Conservation (phyloP, 2,329 filamentous ascomycete species). For the Sclerotinia borealis region DNA sequence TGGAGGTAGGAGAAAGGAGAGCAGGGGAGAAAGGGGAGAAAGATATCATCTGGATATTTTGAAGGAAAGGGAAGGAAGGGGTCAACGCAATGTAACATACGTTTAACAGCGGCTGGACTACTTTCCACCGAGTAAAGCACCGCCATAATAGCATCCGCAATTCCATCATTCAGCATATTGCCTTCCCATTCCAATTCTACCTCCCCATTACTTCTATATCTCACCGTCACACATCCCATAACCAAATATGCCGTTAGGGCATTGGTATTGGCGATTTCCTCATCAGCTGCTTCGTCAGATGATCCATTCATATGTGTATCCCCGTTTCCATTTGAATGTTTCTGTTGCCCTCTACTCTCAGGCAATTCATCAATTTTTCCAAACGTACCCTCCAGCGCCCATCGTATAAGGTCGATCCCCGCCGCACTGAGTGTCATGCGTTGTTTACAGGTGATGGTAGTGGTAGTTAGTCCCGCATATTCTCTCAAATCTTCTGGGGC, state of each 20-base stretch:
- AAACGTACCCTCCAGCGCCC: slow-evolving; percentile 92
- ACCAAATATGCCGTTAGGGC: slow-evolving; percentile 57
- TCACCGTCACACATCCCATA: slow-evolving; percentile 88
- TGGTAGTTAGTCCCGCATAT: slow-evolving; percentile 94
- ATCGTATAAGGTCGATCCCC: slow-evolving; percentile 83
- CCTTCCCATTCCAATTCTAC: slow-evolving; percentile 96
- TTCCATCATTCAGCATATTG: slow-evolving; percentile 94
- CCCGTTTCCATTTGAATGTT: slow-evolving; percentile 33
- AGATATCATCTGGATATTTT: too few species aligned
- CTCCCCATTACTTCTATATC: slow-evolving; percentile 69
- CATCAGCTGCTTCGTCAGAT: slow-evolving; percentile 55
- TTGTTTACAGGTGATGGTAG: slow-evolving; percentile 88
- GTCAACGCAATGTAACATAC: slow-evolving; percentile 46
- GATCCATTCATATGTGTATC: slow-evolving; percentile 35
- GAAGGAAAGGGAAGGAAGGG: slow-evolving; percentile 16
- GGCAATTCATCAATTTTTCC: slow-evolving; percentile 68
- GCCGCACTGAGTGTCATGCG: slow-evolving; percentile 82
- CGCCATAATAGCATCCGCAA: slow-evolving; percentile 94
- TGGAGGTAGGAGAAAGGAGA: slow-evolving; percentile 16
- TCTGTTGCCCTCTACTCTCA: slow-evolving; percentile 34
- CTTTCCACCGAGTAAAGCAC: slow-evolving; percentile 89
- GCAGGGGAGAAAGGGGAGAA: slow-evolving; percentile 18
- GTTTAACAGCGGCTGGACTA: slow-evolving; percentile 89
- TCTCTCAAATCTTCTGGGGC: slow-evolving; percentile 92
- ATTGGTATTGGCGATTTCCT: slow-evolving; percentile 47